Evolutionary conservation across 306 rosid genomes (phyloP), one percentile per base, ranked within the genome.

Genomic region (Medicago lupulina): DNA sequence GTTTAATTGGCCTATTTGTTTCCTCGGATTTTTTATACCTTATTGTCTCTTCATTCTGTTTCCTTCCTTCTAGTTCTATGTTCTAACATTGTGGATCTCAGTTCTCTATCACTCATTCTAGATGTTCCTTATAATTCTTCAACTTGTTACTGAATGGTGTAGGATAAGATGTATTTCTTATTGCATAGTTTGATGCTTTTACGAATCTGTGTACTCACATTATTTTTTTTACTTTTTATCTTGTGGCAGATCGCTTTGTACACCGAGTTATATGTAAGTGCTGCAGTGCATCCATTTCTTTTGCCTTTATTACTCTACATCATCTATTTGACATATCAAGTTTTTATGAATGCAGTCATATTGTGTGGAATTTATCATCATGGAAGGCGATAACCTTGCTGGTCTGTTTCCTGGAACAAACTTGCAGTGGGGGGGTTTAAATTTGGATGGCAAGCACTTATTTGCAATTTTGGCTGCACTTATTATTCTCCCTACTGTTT

Each of bases 361-460:
- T 71, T 90, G 96, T 71, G 91, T 93, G 76, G 96, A 93, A 68
- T 89, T 84, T 77, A 89, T 93, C 55, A 91, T 86, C 81, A 76
- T 91, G 80, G 98, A 91, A 90, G 97, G 97, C 68, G 97, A 93
- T 76, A 93, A 91, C 74, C 98, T 93, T 58, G 70, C 89, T 16
- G 83, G 87, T 57, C 73, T 91, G 74, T 93, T 89, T 81, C 93
- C 95, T 6, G 88, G 95, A 73, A 80, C 93, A 74, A 85, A 89
- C 40, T 74, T 93, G 76, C 58, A 82, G 67, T 89, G 57, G 83
- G 89, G 87, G 2, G 71, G 81, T 57, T 40, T 91, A 9, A 80
- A 84, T 2, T 73, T 91, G 72, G 86, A 88, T 68, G 86, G 93
- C 47, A 69, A 76, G 68, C 98, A 93, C 81, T 69, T 89, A 43